Conservation (phyloP, 2,329 filamentous ascomycete species). For the Colletotrichum theobromicola region DNA sequence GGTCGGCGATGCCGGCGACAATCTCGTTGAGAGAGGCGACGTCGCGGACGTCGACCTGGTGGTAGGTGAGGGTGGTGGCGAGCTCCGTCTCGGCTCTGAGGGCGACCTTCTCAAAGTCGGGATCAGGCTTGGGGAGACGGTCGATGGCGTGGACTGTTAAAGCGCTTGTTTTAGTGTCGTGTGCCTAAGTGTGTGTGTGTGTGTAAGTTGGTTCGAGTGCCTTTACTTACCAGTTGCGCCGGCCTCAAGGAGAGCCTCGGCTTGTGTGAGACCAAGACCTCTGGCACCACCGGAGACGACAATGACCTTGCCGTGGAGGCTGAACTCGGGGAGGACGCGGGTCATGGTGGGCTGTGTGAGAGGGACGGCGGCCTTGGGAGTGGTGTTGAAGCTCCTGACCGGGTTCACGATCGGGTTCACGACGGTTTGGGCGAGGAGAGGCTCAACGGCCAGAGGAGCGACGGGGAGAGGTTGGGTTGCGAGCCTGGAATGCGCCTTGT, state of each 20-base stretch:
- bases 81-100: constrained; percentile 67
- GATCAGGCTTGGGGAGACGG: constrained; percentile 53
- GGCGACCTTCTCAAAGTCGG: constrained; percentile 70
- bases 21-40: constrained; percentile 69
- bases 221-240: constrained; percentile 66
- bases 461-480: not conserved
- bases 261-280: constrained; percentile 79
- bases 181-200: not conserved
- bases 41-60: constrained; percentile 81
- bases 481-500: not conserved
- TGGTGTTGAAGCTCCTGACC: constrained; percentile 10
- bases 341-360: constrained; percentile 20
- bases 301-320: constrained; percentile 74
- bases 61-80: constrained; percentile 74
- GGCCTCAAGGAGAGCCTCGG: constrained; percentile 80
- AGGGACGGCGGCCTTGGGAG: constrained; percentile 2
- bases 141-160: constrained; percentile 70
- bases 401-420: not conserved
- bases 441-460: not conserved
- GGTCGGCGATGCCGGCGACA: constrained; percentile 70
- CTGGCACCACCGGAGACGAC: constrained; percentile 79
- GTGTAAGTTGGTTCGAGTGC: not conserved
- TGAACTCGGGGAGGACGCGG: constrained; percentile 72
- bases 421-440: not conserved
- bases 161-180: not conserved